Evolutionary conservation across 1,284 basidiomycete genomes (phyloP).

Genomic region (Phenoliferia sp.): DNA sequence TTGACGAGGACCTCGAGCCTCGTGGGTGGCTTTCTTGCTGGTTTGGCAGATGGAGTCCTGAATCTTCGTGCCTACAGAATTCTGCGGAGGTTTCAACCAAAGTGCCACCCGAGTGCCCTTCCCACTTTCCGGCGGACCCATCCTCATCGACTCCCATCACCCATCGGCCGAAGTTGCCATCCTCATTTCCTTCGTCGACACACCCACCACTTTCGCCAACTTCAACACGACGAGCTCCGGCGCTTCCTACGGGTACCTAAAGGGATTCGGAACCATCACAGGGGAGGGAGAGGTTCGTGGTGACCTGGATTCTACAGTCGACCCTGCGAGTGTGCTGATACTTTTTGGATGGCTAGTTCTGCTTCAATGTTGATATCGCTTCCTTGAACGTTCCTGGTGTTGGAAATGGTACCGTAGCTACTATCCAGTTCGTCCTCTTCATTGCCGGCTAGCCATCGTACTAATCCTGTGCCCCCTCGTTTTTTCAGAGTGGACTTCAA

Average conservation of each 20-base stretch:
- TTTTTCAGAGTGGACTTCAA: constrained; percentile 53
- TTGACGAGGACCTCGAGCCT: constrained; percentile 52
- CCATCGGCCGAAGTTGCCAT: constrained; percentile 54
- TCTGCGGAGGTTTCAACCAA: constrained; percentile 45
- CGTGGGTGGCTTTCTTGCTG: constrained; percentile 25
- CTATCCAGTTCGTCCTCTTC: constrained; percentile 31
- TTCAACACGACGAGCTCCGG: constrained; percentile 51
- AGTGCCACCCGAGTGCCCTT: constrained; percentile 54
- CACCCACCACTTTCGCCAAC: constrained; percentile 57
- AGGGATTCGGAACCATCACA: constrained; percentile 34
- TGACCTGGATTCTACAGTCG: not conserved
- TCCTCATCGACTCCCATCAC: constrained; percentile 59
- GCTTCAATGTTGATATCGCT: constrained; percentile 24
- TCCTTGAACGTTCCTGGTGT: constrained; percentile 13
- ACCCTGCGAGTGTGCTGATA: not conserved
- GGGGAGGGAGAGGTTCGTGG: constrained; percentile 17
- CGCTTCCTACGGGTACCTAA: constrained; percentile 8
- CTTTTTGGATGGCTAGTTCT: constrained; percentile 10
- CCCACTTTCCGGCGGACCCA: constrained; percentile 54
- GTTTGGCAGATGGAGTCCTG: not conserved
- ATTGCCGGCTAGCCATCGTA: not conserved
- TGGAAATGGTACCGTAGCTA: constrained; percentile 22
- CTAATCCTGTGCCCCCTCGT: not conserved
- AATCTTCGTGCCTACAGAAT: constrained; percentile 12
- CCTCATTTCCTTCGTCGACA: constrained; percentile 52